Conservation (phyloP, 345 rosid species). For the Zanthoxylum bungeanum region DNA sequence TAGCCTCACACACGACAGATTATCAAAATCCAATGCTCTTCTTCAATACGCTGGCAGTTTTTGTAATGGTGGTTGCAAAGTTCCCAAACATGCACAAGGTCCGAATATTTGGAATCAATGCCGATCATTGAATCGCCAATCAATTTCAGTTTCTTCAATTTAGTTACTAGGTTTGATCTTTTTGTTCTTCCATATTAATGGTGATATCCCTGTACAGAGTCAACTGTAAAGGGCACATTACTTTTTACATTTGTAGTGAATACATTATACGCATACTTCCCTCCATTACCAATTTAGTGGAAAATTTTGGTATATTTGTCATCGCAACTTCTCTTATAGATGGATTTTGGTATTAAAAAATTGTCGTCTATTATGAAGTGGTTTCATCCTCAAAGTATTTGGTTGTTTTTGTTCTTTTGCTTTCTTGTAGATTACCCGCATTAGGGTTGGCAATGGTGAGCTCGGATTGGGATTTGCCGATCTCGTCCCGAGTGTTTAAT, state of each 20-base stretch:
- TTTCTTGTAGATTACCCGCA: not conserved
- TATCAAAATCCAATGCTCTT: constrained; percentile 77
- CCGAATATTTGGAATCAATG: constrained; percentile 85
- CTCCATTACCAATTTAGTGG: constrained; percentile 9
- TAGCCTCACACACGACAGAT: constrained; percentile 81
- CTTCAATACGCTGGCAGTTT: constrained; percentile 62
- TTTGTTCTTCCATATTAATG: constrained; percentile 21
- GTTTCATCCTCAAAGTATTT: not conserved
- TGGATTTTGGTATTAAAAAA: not conserved
- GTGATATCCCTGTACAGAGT: constrained; percentile 32
- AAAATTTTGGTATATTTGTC: not conserved
- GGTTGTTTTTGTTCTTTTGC: not conserved
- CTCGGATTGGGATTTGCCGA: too few species aligned
- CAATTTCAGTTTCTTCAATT: constrained; percentile 2
- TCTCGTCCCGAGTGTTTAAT: too few species aligned
- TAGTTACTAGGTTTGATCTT: not conserved
- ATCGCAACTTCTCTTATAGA: not conserved
- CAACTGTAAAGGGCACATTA: constrained; percentile 30
- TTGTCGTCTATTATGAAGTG: not conserved
- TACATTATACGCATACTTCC: constrained; percentile 17
- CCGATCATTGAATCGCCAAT: constrained; percentile 39
- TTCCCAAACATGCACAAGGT: constrained; percentile 90
- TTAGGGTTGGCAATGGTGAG: too few species aligned
- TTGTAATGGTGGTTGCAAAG: constrained; percentile 72
- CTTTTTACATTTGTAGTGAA: constrained; percentile 17